phyloP scores from a whole-genome alignment of 2,329 filamentous ascomycete species.

The Exophiala spinifera region DNA sequence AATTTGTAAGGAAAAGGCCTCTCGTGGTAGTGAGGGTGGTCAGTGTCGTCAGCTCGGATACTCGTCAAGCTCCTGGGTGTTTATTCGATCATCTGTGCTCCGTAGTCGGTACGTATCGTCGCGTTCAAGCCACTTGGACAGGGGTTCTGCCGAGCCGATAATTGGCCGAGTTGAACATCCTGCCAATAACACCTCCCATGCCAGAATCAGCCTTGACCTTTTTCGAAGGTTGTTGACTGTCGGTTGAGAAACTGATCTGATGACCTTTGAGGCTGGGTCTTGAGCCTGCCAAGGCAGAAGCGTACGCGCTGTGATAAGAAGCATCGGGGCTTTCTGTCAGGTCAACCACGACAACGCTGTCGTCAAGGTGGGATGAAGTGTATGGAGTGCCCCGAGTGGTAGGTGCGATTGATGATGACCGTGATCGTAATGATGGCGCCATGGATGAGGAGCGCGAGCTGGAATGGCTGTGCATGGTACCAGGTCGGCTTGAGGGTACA shows the following conservation, averaged over 20 bases:
- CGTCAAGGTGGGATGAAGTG: constrained; percentile 37
- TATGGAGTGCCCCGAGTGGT: constrained; percentile 45
- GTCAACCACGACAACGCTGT: constrained; percentile 29
- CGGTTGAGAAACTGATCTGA: constrained; percentile 29
- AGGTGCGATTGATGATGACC: constrained; percentile 38
- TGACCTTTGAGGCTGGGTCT: constrained; percentile 35
- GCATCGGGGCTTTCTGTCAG: constrained; percentile 29
- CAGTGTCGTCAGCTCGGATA: constrained; percentile 9
- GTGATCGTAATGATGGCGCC: constrained; percentile 42
- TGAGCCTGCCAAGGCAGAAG: constrained; percentile 4
- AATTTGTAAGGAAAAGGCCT: neutral
- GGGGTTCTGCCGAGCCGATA: constrained; percentile 33
- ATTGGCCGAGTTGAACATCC: constrained; percentile 43
- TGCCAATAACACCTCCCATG: constrained; percentile 41
- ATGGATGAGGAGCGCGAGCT: constrained; percentile 45
- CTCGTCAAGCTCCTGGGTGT: constrained; percentile 15
- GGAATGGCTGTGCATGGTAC: constrained; percentile 39
- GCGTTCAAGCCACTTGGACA: constrained; percentile 19
- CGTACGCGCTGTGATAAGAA: constrained; percentile 24
- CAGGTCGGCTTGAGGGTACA: constrained; percentile 41
- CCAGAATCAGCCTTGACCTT: constrained; percentile 39
- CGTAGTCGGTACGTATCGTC: neutral
- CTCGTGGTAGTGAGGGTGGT: neutral
- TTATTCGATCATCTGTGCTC: constrained; percentile 1
- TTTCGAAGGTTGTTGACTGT: constrained; percentile 40